Conservation (phyloP, 345 rosid species). For the Syzygium grande region DNA sequence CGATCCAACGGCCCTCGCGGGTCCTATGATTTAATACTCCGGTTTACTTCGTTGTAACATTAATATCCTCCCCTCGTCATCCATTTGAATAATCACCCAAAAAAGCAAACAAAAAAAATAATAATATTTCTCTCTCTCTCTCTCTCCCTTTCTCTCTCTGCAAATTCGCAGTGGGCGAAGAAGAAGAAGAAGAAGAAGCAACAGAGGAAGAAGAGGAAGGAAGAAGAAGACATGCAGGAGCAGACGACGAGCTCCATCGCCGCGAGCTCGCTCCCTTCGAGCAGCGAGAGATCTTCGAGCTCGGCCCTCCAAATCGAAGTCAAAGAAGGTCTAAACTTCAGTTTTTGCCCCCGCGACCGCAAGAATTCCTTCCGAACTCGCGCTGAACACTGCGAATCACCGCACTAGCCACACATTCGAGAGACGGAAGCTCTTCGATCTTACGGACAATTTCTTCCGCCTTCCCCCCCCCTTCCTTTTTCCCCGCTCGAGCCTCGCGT, state of each 20-base stretch:
- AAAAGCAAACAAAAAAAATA: neutral
- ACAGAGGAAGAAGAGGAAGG: constrained; percentile 1
- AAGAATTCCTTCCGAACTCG: neutral
- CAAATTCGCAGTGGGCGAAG: neutral
- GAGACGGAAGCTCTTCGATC: neutral
- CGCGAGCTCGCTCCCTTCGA: constrained; percentile 79
- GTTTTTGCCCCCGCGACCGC: too few species aligned
- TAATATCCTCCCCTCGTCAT: neutral
- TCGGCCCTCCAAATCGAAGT: constrained; percentile 74
- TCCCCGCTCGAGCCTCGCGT: neutral
- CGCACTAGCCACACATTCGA: neutral
- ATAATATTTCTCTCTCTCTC: constrained; percentile 4
- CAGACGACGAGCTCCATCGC: constrained; percentile 75
- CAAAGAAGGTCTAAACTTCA: constrained; percentile 56
- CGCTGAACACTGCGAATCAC: neutral
- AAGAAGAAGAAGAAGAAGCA: neutral
- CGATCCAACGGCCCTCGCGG: neutral
- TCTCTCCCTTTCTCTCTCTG: constrained; percentile 28
- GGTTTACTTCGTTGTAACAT: neutral
- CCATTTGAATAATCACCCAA: neutral
- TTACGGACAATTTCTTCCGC: neutral
- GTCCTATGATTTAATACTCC: neutral
- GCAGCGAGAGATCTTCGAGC: constrained; percentile 99
- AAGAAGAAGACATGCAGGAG: constrained; percentile 52
- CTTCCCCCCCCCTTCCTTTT: neutral